A percentile compares a stretch with the other conserved stretches of the same genome.
Evolutionary conservation across 306 rosid genomes (phyloP).

Genomic region (Phaseolus lunatus): DNA sequence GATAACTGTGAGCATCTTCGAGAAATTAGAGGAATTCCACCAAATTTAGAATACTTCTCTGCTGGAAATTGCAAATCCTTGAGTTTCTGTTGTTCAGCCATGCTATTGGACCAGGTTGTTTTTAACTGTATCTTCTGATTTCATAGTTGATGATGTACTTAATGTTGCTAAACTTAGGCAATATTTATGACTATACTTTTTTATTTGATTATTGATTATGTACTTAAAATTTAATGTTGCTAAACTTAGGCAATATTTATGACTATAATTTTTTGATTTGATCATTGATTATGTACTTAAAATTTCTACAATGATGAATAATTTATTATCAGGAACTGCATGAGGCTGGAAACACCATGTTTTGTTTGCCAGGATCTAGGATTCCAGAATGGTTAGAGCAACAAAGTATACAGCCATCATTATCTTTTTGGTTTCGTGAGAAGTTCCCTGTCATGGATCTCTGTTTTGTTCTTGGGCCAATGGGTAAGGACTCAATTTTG

Average conservation of each 20-base stretch:
- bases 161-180: neutral
- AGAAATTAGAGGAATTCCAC: slow-evolving; percentile 8
- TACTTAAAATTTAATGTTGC: neutral
- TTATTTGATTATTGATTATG: neutral
- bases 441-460: slow-evolving; percentile 27
- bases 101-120: neutral
- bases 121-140: neutral
- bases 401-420: slow-evolving; percentile 37
- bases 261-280: neutral
- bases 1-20: neutral
- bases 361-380: neutral
- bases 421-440: slow-evolving; percentile 38
- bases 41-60: neutral
- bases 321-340: neutral
- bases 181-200: neutral
- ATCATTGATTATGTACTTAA: neutral
- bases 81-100: neutral
- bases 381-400: slow-evolving; percentile 49
- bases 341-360: slow-evolving; percentile 2
- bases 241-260: neutral
- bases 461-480: neutral
- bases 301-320: neutral
- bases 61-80: neutral
- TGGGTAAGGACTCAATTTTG: neutral
- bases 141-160: neutral